These are phyloP conservation scores for Sesbania bispinosa DNA, from an alignment of 306 rosid species.

Conservation along the genomic window DNA sequence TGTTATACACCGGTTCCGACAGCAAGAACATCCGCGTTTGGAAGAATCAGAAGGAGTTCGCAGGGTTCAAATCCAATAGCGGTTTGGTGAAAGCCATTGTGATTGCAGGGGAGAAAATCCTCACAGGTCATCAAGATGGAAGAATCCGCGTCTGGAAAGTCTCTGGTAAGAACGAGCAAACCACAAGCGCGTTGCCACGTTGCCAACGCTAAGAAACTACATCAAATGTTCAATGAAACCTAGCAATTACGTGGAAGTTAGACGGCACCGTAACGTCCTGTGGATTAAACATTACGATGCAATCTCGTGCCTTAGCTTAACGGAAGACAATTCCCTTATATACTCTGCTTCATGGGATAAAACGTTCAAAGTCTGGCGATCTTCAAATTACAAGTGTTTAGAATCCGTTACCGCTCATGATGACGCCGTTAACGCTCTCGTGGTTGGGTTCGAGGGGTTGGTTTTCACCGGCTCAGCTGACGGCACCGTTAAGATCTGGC, in stretches of 20 bases:
- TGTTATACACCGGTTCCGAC: conserved; percentile 82
- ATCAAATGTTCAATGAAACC: conserved; percentile 68
- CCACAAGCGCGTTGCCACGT: conserved; percentile 60
- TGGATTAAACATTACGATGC: conserved; percentile 90
- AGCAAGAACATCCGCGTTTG: conserved; percentile 92
- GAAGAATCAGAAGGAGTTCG: conserved; percentile 71
- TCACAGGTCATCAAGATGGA: conserved; percentile 93
- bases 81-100: conserved; percentile 86
- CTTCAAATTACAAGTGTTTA: conserved; percentile 65
- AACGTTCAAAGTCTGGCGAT: conserved; percentile 80
- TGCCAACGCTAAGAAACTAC: conserved; percentile 64
- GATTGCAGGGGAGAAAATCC: conserved; percentile 43
- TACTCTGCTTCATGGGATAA: conserved; percentile 96
- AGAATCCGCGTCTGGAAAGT: conserved; percentile 77
- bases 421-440: conserved; percentile 74
- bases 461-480: conserved; percentile 89
- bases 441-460: conserved; percentile 49
- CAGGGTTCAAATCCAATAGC: conserved; percentile 67
- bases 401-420: conserved; percentile 85
- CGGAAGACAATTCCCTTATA: conserved; percentile 51
- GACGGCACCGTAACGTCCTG: conserved; percentile 38
- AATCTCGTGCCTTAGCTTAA: conserved; percentile 64
- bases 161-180: conserved; percentile 30
- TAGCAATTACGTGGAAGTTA: conserved; percentile 71
- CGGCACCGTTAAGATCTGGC: conserved; percentile 80